These are phyloP conservation scores for Castanea crenata DNA, from an alignment of 306 rosid genomes.

Conservation along the genomic window DNA sequence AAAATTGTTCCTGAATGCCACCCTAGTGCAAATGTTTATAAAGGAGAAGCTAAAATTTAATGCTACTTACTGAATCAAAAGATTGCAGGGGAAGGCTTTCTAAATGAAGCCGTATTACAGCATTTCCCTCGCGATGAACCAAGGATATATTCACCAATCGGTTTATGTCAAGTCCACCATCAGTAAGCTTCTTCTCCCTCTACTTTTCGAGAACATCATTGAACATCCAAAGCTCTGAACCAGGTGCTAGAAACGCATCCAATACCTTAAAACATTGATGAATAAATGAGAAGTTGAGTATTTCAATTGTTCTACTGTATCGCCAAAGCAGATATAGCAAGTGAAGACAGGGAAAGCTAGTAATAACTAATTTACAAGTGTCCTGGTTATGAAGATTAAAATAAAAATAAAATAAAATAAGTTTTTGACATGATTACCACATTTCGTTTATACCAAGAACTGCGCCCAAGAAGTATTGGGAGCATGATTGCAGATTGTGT, in stretches of 20 bases:
- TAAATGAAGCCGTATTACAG: constrained; percentile 84
- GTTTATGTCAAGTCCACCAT: constrained; percentile 81
- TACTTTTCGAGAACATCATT: constrained; percentile 83
- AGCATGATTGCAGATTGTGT: constrained; percentile 28
- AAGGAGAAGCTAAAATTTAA: constrained; percentile 17
- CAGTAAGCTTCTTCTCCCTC: constrained; percentile 77
- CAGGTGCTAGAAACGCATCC: constrained; percentile 82
- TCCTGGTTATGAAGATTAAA: neutral
- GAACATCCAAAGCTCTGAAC: constrained; percentile 97
- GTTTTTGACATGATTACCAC: constrained; percentile 17
- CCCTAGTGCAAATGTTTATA: neutral
- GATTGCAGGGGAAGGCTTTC: constrained; percentile 91
- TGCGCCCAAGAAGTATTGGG: constrained; percentile 31
- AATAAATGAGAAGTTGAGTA: neutral
- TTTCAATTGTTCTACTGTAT: neutral
- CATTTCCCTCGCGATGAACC: constrained; percentile 91
- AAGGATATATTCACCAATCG: constrained; percentile 68
- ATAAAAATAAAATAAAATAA: neutral
- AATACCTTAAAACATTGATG: constrained; percentile 45
- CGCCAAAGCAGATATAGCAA: neutral
- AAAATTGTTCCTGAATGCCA: neutral
- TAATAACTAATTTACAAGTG: constrained; percentile 10
- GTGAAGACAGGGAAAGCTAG: neutral
- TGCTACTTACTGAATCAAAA: constrained; percentile 78
- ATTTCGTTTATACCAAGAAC: constrained; percentile 23